Base-by-base conservation (phyloP, 2,329 filamentous ascomycete genomes). In the Lasiodiplodia hormozganensis region DNA sequence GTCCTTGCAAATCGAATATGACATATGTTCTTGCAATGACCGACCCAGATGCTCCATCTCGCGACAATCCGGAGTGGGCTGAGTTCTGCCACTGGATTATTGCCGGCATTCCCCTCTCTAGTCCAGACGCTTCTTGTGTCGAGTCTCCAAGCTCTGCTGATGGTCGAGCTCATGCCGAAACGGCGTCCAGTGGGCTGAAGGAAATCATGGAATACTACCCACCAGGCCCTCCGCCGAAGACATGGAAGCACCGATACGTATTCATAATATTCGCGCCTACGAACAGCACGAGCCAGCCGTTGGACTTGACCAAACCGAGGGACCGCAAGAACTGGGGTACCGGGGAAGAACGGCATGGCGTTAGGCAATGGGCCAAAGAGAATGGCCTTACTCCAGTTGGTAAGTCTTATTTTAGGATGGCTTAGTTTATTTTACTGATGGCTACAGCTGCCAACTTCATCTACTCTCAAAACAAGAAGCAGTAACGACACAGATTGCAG, bases 21-120 rank as follows among this genome's bases (percentile, higher is more conserved):
- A 81, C 80, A 49, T 84, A 86, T 69, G 83, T 83, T 4, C 70
- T 88, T 62, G 81, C 82, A 12, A 77, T 88, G 4, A 88, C 86
- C 1, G 86, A 89, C 72, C 87, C 87, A 0, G 86, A 89, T 75
- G 86, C 86, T n/a, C 85, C 84, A 2, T 85, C 82, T 10, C 82
- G 83, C 53, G 76, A 83, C 1, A 75, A 88, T 69, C 85, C 86
- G 1, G 79, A 85, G 67, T 87, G 85, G 85, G 81, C 80, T 23
- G 84, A 89, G 70, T 84, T 88, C 77, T 88, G 86, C 73, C 87
- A 88, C 74, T 88, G 85, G 85, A 80, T 85, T 62, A 77, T 77
- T 0, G 76, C 81, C 10, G 78, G 79, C 31, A 72, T 82, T 6
- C 72, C 75, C 1, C 65, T 81, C 2, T 70, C 72, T 2, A 11